These are phyloP conservation scores for Tulasnella sp. DNA, from an alignment of 768 basidiomycete genomes.

Conservation along the genomic window DNA sequence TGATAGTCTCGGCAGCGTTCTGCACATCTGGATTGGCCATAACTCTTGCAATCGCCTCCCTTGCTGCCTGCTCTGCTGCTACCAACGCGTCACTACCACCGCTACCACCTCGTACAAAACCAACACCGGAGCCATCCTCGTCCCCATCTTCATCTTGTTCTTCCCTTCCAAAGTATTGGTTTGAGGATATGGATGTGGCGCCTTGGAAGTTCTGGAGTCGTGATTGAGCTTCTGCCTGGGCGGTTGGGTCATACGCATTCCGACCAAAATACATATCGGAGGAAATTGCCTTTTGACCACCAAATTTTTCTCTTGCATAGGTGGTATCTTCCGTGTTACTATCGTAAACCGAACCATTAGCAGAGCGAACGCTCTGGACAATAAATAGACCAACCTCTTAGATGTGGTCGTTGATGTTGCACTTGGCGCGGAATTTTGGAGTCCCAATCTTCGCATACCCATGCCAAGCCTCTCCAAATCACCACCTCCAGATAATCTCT, in stretches of 20 bases:
- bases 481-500: constrained; percentile 29
- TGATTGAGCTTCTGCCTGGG: constrained; percentile 60
- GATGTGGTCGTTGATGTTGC: constrained; percentile 37
- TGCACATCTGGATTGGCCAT: constrained; percentile 81
- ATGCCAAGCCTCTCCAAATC: constrained; percentile 47
- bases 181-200: constrained; percentile 86
- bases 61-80: constrained; percentile 49
- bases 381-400: no score
- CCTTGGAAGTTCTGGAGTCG: constrained; percentile 80
- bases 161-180: constrained; percentile 88
- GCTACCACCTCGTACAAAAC: constrained; percentile 23
- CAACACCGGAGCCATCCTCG: constrained; percentile 29
- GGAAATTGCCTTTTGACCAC: constrained; percentile 86
- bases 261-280: constrained; percentile 97
- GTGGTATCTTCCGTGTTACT: constrained; percentile 46
- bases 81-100: constrained; percentile 41
- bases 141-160: constrained; percentile 49
- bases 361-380: no score
- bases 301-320: constrained; percentile 82
- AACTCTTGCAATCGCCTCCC: constrained; percentile 59
- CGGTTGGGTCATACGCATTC: constrained; percentile 65
- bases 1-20: constrained; percentile 64
- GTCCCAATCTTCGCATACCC: constrained; percentile 70
- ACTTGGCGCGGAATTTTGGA: constrained; percentile 59
- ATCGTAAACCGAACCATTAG: no score